Evolutionary conservation across 371 early-diverging fungal genomes (phyloP), one percentile per base, ranked within the genome.

Genomic region (Mucor sp.): DNA sequence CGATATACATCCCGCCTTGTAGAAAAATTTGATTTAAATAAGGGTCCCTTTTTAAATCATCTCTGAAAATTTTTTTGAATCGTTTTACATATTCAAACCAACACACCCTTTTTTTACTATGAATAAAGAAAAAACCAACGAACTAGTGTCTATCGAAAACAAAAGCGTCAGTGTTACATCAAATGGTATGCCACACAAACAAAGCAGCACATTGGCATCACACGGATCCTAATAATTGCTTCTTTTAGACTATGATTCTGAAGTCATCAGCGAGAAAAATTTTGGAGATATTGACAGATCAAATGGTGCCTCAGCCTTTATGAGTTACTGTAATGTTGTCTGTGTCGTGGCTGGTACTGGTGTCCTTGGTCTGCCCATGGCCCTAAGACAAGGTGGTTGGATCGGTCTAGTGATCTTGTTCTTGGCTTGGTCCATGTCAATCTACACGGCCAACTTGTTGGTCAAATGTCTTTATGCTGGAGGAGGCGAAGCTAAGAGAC

Each of bases 301-400:
- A 50, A 23, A 63, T 5, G 63, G 33, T 7, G 63, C 68, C 6
- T 61, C 65, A 9, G 30, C 60, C 32, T 79, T 79, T 47, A 69
- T 74, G 43, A 82, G 87, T 6, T 89, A 86, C 63, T 80, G 85
- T 41, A 91, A 89, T 69, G 77, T 91, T 9, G 89, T 90, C 21
- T 91, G 94, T 78, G 91, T 93, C 5, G 85, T 93, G 23, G 93
- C 93, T 6, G 93, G 95, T 35, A 91, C 93, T 7, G 97, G 96
- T 30, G 87, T 93, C 9, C 82, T 95, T 12, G 93, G 94, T 58
- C 81, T 96, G 15, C 93, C 94, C 7, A 89, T 84, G 60, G 92
- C 94, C 28, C 78, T 96, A 21, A 85, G 76, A 25, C 87, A 91
- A 63, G 89, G 67, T 57, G 95, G 95, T 14, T 96, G 96, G 96